Percentiles rank a stretch among this genome's conserved stretches.
phyloP scores from a whole-genome alignment of 352 stramenopile genomes.

The Phytopythium chamaehyphon region DNA sequence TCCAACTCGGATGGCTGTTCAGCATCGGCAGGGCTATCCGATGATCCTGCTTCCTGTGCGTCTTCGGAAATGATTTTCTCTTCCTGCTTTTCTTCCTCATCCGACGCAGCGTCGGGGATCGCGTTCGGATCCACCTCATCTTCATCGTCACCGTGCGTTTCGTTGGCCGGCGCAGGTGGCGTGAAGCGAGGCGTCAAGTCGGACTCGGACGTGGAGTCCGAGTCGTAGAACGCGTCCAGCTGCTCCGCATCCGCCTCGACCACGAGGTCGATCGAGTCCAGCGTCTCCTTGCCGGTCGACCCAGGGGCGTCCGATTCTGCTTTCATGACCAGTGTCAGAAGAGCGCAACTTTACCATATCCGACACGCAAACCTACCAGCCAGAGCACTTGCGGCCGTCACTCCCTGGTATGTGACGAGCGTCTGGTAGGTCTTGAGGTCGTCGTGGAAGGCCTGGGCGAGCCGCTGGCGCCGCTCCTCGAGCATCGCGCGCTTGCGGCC shows the following conservation, averaged over 20 bases:
- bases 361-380: background rate
- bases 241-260: conserved; percentile 54
- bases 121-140: conserved; percentile 5
- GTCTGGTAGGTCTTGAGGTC: conserved; percentile 82
- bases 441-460: conserved; percentile 65
- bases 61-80: background rate
- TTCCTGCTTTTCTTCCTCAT: conserved; percentile 22
- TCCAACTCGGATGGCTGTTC: background rate
- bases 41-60: conserved; percentile 4
- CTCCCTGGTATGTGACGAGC: conserved; percentile 52
- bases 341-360: background rate
- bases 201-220: conserved; percentile 34
- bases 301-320: conserved; percentile 3
- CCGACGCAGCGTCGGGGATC: background rate
- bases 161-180: background rate
- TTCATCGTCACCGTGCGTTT: background rate
- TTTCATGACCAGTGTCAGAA: background rate
- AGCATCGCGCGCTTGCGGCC: conserved; percentile 49
- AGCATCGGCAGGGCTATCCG: too few species aligned
- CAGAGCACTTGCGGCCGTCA: conserved; percentile 10
- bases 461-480: conserved; percentile 44
- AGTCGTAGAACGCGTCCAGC: conserved; percentile 77
- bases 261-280: conserved; percentile 73
- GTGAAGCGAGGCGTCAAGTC: conserved; percentile 10
- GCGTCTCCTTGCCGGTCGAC: conserved; percentile 29